Percentiles rank a stretch among this genome's conserved stretches.
Conservation (phyloP, 176 grass and related monocot species). For the Carex kokanica region DNA sequence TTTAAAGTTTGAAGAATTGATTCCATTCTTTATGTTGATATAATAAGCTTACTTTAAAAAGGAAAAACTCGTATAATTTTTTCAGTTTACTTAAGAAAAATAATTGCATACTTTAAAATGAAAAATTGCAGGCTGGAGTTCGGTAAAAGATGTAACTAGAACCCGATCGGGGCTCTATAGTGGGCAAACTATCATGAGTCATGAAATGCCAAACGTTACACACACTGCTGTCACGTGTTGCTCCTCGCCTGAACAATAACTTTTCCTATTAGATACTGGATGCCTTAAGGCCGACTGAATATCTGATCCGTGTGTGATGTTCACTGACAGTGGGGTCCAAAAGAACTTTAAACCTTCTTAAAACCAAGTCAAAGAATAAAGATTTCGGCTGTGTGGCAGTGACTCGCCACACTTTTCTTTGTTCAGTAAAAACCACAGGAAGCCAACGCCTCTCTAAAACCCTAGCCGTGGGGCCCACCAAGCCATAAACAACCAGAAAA, state of each 20-base stretch:
- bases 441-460: not conserved
- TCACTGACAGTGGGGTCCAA: not conserved
- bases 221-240: conserved; percentile 6
- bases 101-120: not conserved
- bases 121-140: not conserved
- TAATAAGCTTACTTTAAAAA: too few species aligned
- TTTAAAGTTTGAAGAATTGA: too few species aligned
- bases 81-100: not conserved
- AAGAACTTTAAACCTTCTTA: not conserved
- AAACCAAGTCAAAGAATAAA: not conserved
- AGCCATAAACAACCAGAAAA: not conserved
- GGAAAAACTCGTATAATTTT: not conserved
- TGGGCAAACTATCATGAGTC: not conserved
- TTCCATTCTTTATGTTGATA: too few species aligned
- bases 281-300: not conserved
- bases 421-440: not conserved
- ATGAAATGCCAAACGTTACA: conserved; percentile 8
- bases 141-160: not conserved
- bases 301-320: not conserved
- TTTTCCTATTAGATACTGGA: not conserved
- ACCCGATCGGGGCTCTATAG: not conserved
- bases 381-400: not conserved
- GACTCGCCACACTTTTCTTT: not conserved
- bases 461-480: not conserved
- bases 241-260: not conserved